These are phyloP conservation scores for Barbatosphaeria neglecta DNA, from an alignment of 495 filamentous ascomycete genomes.

Conservation along the genomic window DNA sequence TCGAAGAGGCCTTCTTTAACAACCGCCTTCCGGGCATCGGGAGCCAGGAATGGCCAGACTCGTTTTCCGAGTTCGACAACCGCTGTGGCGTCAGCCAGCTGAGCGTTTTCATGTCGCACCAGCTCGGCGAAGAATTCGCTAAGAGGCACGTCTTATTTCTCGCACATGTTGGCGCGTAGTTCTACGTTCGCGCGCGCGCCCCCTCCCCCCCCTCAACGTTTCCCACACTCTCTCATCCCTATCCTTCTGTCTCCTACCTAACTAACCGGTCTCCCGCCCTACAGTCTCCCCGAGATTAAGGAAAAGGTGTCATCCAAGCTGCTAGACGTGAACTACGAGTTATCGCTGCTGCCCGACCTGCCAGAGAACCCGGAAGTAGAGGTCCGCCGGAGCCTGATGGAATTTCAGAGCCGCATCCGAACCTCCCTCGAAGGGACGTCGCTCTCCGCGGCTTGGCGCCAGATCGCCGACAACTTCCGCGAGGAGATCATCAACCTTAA, in stretches of 20 bases:
- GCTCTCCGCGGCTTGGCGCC: conserved; percentile 19
- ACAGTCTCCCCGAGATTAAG: conserved; percentile 49
- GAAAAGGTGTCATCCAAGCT: conserved; percentile 42
- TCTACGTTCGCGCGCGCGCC: too few species aligned
- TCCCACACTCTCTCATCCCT: neutral
- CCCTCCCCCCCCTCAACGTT: too few species aligned
- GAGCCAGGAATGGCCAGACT: conserved; percentile 30
- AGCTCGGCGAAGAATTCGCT: conserved; percentile 46
- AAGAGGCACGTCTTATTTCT: too few species aligned
- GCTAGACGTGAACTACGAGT: conserved; percentile 29
- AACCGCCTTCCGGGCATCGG: conserved; percentile 10
- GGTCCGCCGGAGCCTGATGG: conserved; percentile 27
- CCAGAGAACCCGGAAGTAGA: conserved; percentile 38
- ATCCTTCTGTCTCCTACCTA: neutral
- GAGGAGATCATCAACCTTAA: conserved; percentile 23
- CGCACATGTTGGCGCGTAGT: too few species aligned
- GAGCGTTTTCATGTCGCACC: conserved; percentile 39
- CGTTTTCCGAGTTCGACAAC: conserved; percentile 33
- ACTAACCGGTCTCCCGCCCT: conserved; percentile 14
- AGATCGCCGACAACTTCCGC: conserved; percentile 23
- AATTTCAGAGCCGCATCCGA: conserved; percentile 29
- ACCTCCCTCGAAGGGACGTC: conserved; percentile 15
- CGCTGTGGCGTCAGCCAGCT: conserved; percentile 49
- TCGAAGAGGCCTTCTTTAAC: conserved; percentile 51
- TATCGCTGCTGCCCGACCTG: conserved; percentile 43